phyloP scores from a whole-genome alignment of 176 grass and related monocot species.

The Oryza australiensis region DNA sequence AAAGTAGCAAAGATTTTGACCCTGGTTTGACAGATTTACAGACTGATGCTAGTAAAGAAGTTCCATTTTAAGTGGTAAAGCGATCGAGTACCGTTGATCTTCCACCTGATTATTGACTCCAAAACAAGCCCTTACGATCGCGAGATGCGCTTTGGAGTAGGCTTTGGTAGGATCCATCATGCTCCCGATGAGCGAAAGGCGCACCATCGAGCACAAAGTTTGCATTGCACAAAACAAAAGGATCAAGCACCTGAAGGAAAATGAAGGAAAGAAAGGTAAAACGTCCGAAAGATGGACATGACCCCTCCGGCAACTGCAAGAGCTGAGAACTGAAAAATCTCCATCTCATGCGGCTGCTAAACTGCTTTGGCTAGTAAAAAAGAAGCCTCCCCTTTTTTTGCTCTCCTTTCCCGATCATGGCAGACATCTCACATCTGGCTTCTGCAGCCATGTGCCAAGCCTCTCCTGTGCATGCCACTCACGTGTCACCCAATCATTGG shows the following conservation, averaged over 20 bases:
- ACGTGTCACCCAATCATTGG: constrained; percentile 9
- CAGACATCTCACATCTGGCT: constrained; percentile 57
- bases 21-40: constrained; percentile 9
- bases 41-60: background rate
- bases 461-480: background rate
- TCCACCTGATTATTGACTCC: background rate
- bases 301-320: constrained; percentile 9
- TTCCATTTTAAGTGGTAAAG: background rate
- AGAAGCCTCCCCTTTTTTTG: constrained; percentile 9
- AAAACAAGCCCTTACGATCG: background rate
- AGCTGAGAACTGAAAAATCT: constrained; percentile 18
- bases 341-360: constrained; percentile 16
- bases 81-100: background rate
- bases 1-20: constrained; percentile 24
- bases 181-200: background rate
- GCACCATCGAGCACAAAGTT: background rate
- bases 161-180: background rate
- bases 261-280: constrained; percentile 23
- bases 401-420: constrained; percentile 34
- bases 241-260: constrained; percentile 17
- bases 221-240: constrained; percentile 22
- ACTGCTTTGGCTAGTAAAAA: constrained; percentile 15
- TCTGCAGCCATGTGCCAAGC: constrained; percentile 24
- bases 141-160: background rate
- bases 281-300: constrained; percentile 10